Evolutionary conservation across 495 filamentous ascomycete genomes (phyloP).

Genomic region (Annulohypoxylon moriforme): DNA sequence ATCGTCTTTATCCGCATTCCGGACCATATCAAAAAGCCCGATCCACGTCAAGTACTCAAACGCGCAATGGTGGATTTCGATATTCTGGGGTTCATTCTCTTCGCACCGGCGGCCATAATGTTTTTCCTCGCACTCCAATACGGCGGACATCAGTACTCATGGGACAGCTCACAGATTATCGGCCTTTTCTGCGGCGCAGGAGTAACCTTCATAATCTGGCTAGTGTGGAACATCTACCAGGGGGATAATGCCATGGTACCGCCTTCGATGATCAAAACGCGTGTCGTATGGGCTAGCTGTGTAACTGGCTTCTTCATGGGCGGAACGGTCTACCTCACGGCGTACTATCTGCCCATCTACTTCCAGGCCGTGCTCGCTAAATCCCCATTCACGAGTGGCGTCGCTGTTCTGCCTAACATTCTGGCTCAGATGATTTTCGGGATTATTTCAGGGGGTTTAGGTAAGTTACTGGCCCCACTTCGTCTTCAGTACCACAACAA

Average conservation of each 20-base stretch:
- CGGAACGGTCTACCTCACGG: conserved; percentile 27
- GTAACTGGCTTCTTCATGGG: conserved; percentile 10
- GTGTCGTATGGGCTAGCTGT: conserved; percentile 35
- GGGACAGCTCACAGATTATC: conserved; percentile 52
- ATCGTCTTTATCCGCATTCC: conserved; percentile 61
- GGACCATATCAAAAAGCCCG: conserved; percentile 31
- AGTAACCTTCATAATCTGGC: conserved; percentile 53
- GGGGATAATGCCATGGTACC: conserved; percentile 57
- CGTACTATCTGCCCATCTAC: conserved; percentile 67
- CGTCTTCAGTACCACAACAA: too few relatives aligned
- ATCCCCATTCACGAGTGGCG: conserved; percentile 59
- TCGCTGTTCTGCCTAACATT: conserved; percentile 61
- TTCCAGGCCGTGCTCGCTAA: conserved; percentile 68
- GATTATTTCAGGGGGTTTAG: conserved; percentile 56
- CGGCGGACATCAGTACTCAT: conserved; percentile 58
- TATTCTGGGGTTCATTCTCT: conserved; percentile 57
- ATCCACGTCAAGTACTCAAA: neutral
- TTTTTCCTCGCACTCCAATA: conserved; percentile 64
- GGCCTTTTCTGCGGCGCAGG: conserved; percentile 57
- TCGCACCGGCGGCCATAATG: conserved; percentile 57
- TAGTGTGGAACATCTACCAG: conserved; percentile 55
- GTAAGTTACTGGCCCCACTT: conserved; percentile 42
- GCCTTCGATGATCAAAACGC: conserved; percentile 25
- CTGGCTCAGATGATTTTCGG: conserved; percentile 60
- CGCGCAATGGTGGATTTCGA: conserved; percentile 53